Conservation (phyloP, 23 red algal genomes). For the Gracilaria gracilis region DNA sequence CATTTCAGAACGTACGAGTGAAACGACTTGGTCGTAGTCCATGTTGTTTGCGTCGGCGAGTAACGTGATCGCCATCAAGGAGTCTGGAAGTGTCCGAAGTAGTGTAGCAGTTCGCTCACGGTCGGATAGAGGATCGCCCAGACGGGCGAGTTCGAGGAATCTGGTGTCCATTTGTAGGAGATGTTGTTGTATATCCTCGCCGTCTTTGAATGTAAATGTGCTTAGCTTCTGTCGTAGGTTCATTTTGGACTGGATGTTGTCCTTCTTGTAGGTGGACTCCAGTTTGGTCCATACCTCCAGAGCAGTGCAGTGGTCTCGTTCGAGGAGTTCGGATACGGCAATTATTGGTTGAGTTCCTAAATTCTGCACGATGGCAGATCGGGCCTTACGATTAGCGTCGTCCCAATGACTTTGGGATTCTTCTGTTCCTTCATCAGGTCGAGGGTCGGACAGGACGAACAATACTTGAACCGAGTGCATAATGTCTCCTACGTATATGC, state of each 20-base stretch:
- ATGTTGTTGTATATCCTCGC: not conserved
- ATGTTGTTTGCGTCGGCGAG: conserved; percentile 11
- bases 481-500: not conserved
- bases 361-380: conserved; percentile 6
- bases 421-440: not conserved
- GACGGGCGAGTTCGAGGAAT: not conserved
- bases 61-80: not conserved
- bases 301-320: not conserved
- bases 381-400: not conserved
- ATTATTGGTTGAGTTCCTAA: not conserved
- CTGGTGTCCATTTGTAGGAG: not conserved
- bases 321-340: conserved; percentile 1
- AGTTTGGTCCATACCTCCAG: not conserved
- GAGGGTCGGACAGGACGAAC: not conserved
- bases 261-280: not conserved
- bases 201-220: not conserved
- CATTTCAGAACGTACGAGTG: not conserved
- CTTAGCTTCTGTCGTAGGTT: not conserved
- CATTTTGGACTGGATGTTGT: conserved; percentile 7
- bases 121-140: conserved; percentile 7
- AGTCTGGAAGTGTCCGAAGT: not conserved
- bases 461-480: not conserved
- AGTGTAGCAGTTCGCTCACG: not conserved
- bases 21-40: conserved; percentile 11
- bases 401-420: not conserved